Evolutionary conservation across 768 basidiomycete genomes (phyloP).

Genomic region (Lepiota subincarnata): DNA sequence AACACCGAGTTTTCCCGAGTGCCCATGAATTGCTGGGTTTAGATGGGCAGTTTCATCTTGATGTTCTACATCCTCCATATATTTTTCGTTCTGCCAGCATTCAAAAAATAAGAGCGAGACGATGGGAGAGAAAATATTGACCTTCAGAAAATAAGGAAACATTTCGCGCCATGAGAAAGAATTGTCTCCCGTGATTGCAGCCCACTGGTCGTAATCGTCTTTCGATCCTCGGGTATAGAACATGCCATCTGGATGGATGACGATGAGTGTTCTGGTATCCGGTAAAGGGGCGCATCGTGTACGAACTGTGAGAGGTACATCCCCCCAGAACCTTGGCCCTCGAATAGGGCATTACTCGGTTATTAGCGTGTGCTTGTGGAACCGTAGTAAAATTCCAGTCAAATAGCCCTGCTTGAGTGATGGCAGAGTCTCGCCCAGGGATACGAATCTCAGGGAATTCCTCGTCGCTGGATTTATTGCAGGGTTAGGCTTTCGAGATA

Average conservation of each 20-base stretch:
- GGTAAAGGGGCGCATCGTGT: not conserved
- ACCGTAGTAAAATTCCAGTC: constrained; percentile 21
- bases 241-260: constrained; percentile 16
- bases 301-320: constrained; percentile 21
- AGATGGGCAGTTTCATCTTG: no score
- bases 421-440: not conserved
- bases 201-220: constrained; percentile 29
- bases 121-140: not conserved
- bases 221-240: constrained; percentile 24
- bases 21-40: not conserved
- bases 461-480: constrained; percentile 12
- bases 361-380: constrained; percentile 19
- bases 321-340: constrained; percentile 27
- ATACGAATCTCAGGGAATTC: constrained; percentile 5
- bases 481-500: no score
- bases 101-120: no score
- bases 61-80: no score
- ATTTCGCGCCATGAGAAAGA: constrained; percentile 30
- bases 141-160: constrained; percentile 23
- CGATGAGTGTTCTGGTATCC: no score
- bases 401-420: not conserved
- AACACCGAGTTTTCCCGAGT: not conserved
- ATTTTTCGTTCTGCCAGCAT: no score
- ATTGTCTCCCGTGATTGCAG: constrained; percentile 22
- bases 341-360: constrained; percentile 18